phyloP scores from a whole-genome alignment of 2,329 filamentous ascomycete species.

The Alternaria sp. region DNA sequence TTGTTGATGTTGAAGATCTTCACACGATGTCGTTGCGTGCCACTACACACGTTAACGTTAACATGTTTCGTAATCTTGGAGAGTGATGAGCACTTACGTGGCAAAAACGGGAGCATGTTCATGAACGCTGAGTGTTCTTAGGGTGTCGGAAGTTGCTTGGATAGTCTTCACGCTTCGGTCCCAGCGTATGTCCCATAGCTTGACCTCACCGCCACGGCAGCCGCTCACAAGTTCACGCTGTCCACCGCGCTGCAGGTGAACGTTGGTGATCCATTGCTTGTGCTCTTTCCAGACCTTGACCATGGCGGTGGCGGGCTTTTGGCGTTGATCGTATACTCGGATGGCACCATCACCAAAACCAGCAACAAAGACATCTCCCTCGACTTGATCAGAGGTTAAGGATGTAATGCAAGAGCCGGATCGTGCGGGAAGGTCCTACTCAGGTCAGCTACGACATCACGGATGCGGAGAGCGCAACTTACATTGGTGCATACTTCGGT shows the following conservation, averaged over 20 bases:
- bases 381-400: slow-evolving; percentile 95
- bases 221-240: slow-evolving; percentile 89
- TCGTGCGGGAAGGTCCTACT: slow-evolving; percentile 84
- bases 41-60: slow-evolving; percentile 59
- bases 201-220: slow-evolving; percentile 90
- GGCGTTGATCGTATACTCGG: slow-evolving; percentile 88
- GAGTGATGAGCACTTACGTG: slow-evolving; percentile 62
- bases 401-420: slow-evolving; percentile 96
- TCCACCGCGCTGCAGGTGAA: slow-evolving; percentile 95
- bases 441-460: slow-evolving; percentile 11
- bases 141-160: slow-evolving; percentile 74
- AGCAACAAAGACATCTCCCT: slow-evolving; percentile 92
- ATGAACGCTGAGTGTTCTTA: slow-evolving; percentile 88
- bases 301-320: slow-evolving; percentile 87
- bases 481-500: slow-evolving; percentile 86
- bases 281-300: slow-evolving; percentile 97
- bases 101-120: slow-evolving; percentile 97
- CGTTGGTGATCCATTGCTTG: slow-evolving; percentile 91
- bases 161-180: slow-evolving; percentile 77
- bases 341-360: slow-evolving; percentile 96
- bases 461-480: slow-evolving; percentile 33
- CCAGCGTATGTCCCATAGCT: slow-evolving; percentile 94
- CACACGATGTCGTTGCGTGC: slow-evolving; percentile 84
- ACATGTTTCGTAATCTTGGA: slow-evolving; percentile 50
- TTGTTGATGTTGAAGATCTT: slow-evolving; percentile 88